Conservation (phyloP, 192 early-diverging fungal species). For the Backusella psychrophila region DNA sequence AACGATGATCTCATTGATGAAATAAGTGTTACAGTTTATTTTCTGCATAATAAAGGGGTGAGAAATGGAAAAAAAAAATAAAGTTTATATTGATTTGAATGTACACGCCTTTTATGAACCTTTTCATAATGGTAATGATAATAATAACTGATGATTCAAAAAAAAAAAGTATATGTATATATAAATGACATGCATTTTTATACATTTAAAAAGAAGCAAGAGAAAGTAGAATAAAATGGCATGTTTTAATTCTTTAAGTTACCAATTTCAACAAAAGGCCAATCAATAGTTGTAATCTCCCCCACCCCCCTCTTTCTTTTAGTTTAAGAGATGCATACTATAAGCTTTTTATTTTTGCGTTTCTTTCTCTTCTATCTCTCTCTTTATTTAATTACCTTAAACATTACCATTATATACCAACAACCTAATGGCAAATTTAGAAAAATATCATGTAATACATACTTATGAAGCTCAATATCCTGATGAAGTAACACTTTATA, state of each 20-base stretch:
- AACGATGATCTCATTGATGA: neutral
- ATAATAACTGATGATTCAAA: neutral
- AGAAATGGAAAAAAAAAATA: neutral
- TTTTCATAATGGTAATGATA: too few relatives aligned
- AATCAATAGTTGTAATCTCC: neutral
- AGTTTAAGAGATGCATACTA: neutral
- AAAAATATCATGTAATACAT: constrained; percentile 54
- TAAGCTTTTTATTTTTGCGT: neutral
- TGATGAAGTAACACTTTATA: constrained; percentile 67
- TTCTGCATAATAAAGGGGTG: neutral
- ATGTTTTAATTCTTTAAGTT: neutral
- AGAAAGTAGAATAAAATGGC: neutral
- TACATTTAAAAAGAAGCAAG: neutral
- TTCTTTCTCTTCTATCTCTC: neutral
- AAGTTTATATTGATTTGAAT: neutral
- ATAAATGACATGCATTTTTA: neutral
- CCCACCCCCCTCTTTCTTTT: neutral
- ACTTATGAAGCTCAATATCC: constrained; percentile 58
- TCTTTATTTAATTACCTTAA: neutral
- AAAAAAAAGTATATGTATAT: neutral
- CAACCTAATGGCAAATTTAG: constrained; percentile 22
- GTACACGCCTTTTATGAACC: too few relatives aligned
- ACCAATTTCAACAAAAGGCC: neutral
- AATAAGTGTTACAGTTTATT: neutral
- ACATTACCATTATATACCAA: neutral